Evolutionary conservation across 129 eudicot genomes (phyloP).

Genomic region (Ambrosia trifida): DNA sequence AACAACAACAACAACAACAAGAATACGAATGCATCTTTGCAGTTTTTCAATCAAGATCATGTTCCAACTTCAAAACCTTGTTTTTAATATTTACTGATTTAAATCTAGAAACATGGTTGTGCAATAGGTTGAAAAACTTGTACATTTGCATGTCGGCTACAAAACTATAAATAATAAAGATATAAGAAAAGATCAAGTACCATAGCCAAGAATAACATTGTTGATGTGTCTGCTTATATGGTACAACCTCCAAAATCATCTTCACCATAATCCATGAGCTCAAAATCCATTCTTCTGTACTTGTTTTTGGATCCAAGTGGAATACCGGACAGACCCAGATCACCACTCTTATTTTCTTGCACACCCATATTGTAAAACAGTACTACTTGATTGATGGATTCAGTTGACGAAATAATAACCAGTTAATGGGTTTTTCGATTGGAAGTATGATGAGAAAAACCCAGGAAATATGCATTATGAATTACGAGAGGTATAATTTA

Average conservation of each 20-base stretch:
- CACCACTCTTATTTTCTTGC: slow-evolving; percentile 62
- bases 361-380: slow-evolving; percentile 41
- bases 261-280: slow-evolving; percentile 24
- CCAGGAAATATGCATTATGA: too few relatives aligned
- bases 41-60: too few relatives aligned
- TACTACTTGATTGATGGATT: background rate
- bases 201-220: too few relatives aligned
- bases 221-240: slow-evolving; percentile 36
- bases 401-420: background rate
- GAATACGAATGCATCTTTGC: too few relatives aligned
- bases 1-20: too few relatives aligned
- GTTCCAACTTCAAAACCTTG: too few relatives aligned
- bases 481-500: too few relatives aligned
- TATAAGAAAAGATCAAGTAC: background rate
- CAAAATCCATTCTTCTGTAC: slow-evolving; percentile 70
- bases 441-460: slow-evolving; percentile 22
- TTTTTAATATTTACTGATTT: too few relatives aligned
- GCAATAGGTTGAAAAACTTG: too few relatives aligned
- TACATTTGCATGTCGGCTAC: too few relatives aligned
- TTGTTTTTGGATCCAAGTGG: slow-evolving; percentile 45
- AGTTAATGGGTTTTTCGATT: slow-evolving; percentile 25
- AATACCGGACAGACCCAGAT: slow-evolving; percentile 38
- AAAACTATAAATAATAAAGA: too few relatives aligned
- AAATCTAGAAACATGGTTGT: too few relatives aligned
- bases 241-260: slow-evolving; percentile 30